phyloP scores from a whole-genome alignment of 2,329 filamentous ascomycete genomes.

The Clarireedia homoeocarpa region DNA sequence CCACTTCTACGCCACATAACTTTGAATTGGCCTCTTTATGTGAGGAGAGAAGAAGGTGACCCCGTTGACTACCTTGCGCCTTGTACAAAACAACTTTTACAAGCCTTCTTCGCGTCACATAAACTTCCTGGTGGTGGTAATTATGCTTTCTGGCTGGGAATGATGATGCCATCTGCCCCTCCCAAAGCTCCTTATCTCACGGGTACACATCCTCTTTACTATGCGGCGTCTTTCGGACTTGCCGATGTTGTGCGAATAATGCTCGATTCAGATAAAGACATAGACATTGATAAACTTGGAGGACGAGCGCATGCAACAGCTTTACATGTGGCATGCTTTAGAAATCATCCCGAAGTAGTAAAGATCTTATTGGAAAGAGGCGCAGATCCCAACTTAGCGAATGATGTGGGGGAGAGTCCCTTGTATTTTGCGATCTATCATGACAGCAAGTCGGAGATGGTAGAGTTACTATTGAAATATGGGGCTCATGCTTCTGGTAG shows the following conservation, averaged over 20 bases:
- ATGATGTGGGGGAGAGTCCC: constrained; percentile 10
- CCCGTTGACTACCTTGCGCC: constrained; percentile 9
- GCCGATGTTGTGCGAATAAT: constrained; percentile 14
- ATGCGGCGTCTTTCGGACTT: constrained; percentile 20
- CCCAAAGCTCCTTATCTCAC: background rate
- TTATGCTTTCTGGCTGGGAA: constrained; percentile 17
- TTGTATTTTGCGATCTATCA: constrained; percentile 13
- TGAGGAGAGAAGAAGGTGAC: background rate
- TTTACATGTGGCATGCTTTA: constrained; percentile 18
- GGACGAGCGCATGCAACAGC: constrained; percentile 15
- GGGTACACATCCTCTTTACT: constrained; percentile 19
- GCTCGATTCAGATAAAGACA: constrained; percentile 11
- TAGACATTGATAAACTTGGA: constrained; percentile 17
- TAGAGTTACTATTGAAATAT: constrained; percentile 14
- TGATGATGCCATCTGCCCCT: constrained; percentile 12
- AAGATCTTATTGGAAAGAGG: constrained; percentile 17
- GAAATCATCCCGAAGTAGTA: constrained; percentile 14
- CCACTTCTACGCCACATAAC: constrained; percentile 15
- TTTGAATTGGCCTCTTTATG: constrained; percentile 9
- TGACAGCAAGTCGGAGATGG: constrained; percentile 6
- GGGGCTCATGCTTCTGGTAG: constrained; percentile 9
- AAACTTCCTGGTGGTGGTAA: constrained; percentile 14
- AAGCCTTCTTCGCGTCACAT: constrained; percentile 16
- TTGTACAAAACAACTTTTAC: constrained; percentile 9
- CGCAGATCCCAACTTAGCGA: constrained; percentile 16